Conservation (phyloP, 495 filamentous ascomycete species). For the Cladorrhinum samala region DNA sequence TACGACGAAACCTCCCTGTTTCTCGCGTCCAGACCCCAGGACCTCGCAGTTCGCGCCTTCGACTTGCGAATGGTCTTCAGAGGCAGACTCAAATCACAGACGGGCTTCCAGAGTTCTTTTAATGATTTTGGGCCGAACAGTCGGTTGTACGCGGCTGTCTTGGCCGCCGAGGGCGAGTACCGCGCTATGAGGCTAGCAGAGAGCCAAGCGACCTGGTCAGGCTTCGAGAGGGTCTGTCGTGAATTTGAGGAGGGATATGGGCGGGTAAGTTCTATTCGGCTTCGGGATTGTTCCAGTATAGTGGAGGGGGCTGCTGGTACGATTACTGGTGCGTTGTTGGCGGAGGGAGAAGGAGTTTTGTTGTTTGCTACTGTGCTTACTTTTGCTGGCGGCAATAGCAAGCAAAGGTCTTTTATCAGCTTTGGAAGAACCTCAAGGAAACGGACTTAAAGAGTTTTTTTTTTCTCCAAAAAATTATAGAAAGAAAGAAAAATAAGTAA, state of each 20-base stretch:
- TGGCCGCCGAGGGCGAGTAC: neutral
- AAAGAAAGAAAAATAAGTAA: neutral
- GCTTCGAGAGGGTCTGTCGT: conserved; percentile 29
- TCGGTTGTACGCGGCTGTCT: neutral
- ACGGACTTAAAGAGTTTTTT: too few species aligned
- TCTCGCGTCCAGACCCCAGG: neutral
- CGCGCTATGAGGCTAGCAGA: conserved; percentile 23
- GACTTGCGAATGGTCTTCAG: conserved; percentile 9
- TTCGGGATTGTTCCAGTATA: conserved; percentile 26
- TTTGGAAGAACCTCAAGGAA: too few species aligned
- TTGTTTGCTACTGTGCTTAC: too few species aligned
- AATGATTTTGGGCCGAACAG: conserved; percentile 35
- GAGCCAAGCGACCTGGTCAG: conserved; percentile 33
- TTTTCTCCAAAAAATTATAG: too few species aligned
- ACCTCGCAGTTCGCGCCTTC: neutral
- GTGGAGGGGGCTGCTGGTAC: conserved; percentile 22
- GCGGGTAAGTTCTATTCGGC: conserved; percentile 32
- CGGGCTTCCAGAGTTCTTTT: conserved; percentile 43
- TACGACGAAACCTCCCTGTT: conserved; percentile 37
- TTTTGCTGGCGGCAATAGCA: too few species aligned
- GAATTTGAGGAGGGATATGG: conserved; percentile 25
- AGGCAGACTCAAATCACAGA: conserved; percentile 39
- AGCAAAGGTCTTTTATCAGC: too few species aligned
- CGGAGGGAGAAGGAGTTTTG: neutral
- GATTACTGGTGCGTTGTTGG: conserved; percentile 1